Percentiles rank a stretch among this genome's conserved stretches.
Conservation (phyloP, 306 rosid genomes). For the Cucurbita maxima region DNA sequence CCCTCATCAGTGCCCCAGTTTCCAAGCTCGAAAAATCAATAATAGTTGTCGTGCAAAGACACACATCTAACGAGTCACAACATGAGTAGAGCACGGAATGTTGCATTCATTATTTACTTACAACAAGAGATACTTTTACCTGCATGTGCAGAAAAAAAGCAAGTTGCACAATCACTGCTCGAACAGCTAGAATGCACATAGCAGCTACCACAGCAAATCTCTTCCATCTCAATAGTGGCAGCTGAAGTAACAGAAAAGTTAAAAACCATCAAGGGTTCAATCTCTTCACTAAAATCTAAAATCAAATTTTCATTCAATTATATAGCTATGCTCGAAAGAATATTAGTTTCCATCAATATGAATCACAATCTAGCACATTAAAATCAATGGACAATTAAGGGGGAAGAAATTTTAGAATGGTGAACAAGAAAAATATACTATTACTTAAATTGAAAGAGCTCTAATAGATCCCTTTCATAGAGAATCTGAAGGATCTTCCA, state of each 20-base stretch:
- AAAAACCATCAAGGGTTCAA: background rate
- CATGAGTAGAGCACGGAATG: background rate
- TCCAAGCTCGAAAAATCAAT: background rate
- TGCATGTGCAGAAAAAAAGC: slow-evolving; percentile 95
- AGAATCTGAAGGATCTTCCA: background rate
- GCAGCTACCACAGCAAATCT: slow-evolving; percentile 86
- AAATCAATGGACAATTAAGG: background rate
- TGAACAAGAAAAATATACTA: background rate
- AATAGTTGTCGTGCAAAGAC: background rate
- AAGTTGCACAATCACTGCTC: slow-evolving; percentile 92
- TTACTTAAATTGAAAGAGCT: background rate
- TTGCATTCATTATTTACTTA: background rate
- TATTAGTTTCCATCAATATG: background rate
- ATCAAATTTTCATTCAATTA: background rate
- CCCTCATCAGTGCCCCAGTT: background rate
- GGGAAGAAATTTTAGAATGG: background rate
- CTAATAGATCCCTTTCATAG: background rate
- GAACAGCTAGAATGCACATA: slow-evolving; percentile 86
- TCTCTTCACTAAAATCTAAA: background rate
- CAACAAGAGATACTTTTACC: slow-evolving; percentile 20
- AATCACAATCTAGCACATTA: background rate
- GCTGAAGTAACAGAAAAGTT: slow-evolving; percentile 21
- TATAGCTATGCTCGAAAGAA: background rate
- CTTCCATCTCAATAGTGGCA: slow-evolving; percentile 91
- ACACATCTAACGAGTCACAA: background rate